Evolutionary conservation across 352 stramenopile genomes (phyloP), one percentile per base, ranked within the genome.

Genomic region (Globisporangium canariense): DNA sequence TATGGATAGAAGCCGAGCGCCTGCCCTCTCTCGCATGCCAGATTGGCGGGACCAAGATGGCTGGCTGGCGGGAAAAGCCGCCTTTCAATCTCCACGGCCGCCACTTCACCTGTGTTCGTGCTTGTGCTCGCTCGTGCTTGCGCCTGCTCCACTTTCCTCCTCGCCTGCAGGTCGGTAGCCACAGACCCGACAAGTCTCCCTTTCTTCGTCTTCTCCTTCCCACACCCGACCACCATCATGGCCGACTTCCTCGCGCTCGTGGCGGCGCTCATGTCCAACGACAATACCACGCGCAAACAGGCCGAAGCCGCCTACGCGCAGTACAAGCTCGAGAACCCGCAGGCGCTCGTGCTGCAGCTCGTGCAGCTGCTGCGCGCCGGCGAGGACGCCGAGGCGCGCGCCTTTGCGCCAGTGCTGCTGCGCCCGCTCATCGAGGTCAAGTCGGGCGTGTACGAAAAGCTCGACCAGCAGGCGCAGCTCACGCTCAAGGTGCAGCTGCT

Each of bases 371-470:
- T 92, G 56, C 84, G 83, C 62, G 47, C 63, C 2, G 64, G 77
- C 6, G 71, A 83, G 11, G 85, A 93, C 63, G 76, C 74, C 25
- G 77, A 85, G 49, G 76, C 79, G 56, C 86, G 86, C 55, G 81
- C 82, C 11, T 95, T 91, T 61, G 87, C 87, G 14, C 73, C 80
- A 5, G 86, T 95, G 76, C 74, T 95, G 60, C 70, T 95, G 65
- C 86, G 86, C 4, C 84, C 78, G 67, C 73, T 95, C 32, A 53
- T 95, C 60, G 86, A 93, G 58, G 53, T 78, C 52, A 90, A 90
- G 67, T 63, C 71, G 6, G 86, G 80, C 47, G 74, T 90, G 14
- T 93, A 93, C 75, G 71, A 73, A 20, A 59, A 81, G 57, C 74
- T 93, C 46, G 79, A 93, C 51, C 70, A 68, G 22, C n/a, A 68